Base-by-base conservation (phyloP, 2,329 filamentous ascomycete genomes). In the Graphiopsis chlorocephala region DNA sequence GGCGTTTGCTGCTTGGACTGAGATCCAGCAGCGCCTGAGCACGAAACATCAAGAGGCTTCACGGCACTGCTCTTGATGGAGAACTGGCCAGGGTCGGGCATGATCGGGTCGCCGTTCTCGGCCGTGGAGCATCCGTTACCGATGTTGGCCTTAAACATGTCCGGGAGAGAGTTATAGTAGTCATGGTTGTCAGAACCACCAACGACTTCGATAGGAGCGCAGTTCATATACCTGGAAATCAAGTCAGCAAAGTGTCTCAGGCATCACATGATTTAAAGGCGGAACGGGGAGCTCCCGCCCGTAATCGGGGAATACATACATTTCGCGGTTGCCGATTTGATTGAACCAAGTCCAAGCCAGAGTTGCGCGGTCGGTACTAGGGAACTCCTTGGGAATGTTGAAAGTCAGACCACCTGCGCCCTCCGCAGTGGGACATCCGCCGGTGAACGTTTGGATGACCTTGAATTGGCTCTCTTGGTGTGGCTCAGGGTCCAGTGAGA, bases 141-240 rank as follows among this genome's bases (percentile, higher is more conserved):
- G 65, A 91, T 79, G 77, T 93, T 93, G 72, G 90, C 87, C 2
- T 87, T 79, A 63, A 91, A 86, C 83, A 92, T 87, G 67, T 88
- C 81, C 0, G 90, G 91, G 26, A 93, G 88, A 0, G 80, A 78
- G 63, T 87, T 73, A 67, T 86, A 85, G 69, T 84, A 84, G 6
- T 79, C 74, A 60, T 85, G 69, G 38, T 65, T 69, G 53, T 73
- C 72, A 47, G 78, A 76, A 23, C 78, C 78, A 1, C 76, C 78
- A 0, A 85, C 86, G 25, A 97, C 81, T 0, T 79, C 84, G 62
- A 96, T 78, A 0, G 91, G 86, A 0, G 90, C 92, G 71, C 95
- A 98, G 83, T 97, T 95, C 92, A 96, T 96, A 84, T 98, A 98
- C n/a, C n/a, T n/a, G n/a, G n/a, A n/a, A n/a, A n/a, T n/a, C n/a